Conservation (phyloP, 23 red algal genomes). For the Gracilaria domingensis region DNA sequence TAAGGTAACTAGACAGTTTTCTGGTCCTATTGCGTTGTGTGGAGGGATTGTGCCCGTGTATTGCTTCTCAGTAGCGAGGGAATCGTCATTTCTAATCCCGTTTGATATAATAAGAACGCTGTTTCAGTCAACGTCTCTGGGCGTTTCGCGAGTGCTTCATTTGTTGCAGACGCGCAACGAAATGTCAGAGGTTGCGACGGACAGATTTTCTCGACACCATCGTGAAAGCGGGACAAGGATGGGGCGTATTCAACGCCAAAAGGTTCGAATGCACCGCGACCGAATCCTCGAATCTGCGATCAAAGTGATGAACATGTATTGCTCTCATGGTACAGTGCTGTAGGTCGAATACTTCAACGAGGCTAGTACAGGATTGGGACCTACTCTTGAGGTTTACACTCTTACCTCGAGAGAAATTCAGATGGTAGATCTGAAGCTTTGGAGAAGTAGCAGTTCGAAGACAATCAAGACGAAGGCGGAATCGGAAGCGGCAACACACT, state of each 20-base stretch:
- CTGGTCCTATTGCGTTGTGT: constrained; percentile 87
- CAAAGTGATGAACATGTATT: constrained; percentile 91
- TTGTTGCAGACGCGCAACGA: constrained; percentile 79
- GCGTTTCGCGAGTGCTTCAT: constrained; percentile 87
- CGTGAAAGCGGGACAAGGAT: constrained; percentile 75
- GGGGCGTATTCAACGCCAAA: constrained; percentile 91
- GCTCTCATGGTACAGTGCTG: constrained; percentile 80
- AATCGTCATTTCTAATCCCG: constrained; percentile 79
- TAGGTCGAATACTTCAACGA: constrained; percentile 98
- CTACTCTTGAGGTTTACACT: constrained; percentile 98
- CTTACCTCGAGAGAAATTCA: constrained; percentile 92
- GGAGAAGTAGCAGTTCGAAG: constrained; percentile 62
- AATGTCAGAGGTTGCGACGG: constrained; percentile 38
- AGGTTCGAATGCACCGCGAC: constrained; percentile 88
- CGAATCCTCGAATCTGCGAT: constrained; percentile 90
- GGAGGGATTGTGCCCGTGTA: constrained; percentile 79
- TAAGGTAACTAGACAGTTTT: constrained; percentile 88
- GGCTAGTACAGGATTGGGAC: constrained; percentile 94
- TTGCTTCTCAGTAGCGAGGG: constrained; percentile 72
- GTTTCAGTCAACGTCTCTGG: constrained; percentile 87
- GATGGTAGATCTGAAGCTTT: constrained; percentile 81
- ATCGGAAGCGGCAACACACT: background rate
- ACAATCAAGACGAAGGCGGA: constrained; percentile 3
- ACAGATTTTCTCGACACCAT: constrained; percentile 35
- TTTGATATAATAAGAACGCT: constrained; percentile 84